Evolutionary conservation across 805 yeast genomes (phyloP).

Genomic region (Lachancea nothofagi): DNA sequence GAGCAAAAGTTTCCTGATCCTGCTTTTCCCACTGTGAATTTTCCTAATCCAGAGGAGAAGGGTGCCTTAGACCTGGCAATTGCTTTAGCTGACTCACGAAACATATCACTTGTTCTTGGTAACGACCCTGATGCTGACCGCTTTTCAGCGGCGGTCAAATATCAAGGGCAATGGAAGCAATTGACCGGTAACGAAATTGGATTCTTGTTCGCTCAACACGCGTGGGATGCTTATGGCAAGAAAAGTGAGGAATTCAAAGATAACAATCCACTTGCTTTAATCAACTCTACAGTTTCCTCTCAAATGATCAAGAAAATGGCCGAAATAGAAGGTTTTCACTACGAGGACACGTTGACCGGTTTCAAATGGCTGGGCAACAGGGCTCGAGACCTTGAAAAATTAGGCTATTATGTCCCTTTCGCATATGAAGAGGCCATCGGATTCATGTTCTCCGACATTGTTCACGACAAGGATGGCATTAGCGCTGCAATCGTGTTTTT

Average conservation of each 20-base stretch:
- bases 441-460: slow-evolving; percentile 72
- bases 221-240: slow-evolving; percentile 36
- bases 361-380: slow-evolving; percentile 96
- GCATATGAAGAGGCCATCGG: slow-evolving; percentile 97
- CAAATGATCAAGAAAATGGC: slow-evolving; percentile 74
- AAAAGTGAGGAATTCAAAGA: slow-evolving; percentile 22
- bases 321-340: slow-evolving; percentile 49
- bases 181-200: slow-evolving; percentile 92
- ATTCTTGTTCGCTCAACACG: slow-evolving; percentile 66
- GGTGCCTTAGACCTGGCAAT: slow-evolving; percentile 82
- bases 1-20: slow-evolving; percentile 80
- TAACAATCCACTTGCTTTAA: slow-evolving; percentile 43
- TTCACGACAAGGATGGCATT: slow-evolving; percentile 89
- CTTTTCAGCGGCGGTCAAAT: slow-evolving; percentile 70
- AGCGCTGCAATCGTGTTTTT: slow-evolving; percentile 72
- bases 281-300: slow-evolving; percentile 91
- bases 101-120: slow-evolving; percentile 60
- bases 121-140: slow-evolving; percentile 98
- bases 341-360: slow-evolving; percentile 84
- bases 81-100: slow-evolving; percentile 45
- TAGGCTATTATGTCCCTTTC: slow-evolving; percentile 73
- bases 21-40: slow-evolving; percentile 72
- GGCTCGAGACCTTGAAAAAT: slow-evolving; percentile 61
- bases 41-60: slow-evolving; percentile 94
- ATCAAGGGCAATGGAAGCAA: slow-evolving; percentile 57